These are phyloP conservation scores for Taiozyma sp. DNA, from an alignment of 1,139 yeast species.

Conservation along the genomic window DNA sequence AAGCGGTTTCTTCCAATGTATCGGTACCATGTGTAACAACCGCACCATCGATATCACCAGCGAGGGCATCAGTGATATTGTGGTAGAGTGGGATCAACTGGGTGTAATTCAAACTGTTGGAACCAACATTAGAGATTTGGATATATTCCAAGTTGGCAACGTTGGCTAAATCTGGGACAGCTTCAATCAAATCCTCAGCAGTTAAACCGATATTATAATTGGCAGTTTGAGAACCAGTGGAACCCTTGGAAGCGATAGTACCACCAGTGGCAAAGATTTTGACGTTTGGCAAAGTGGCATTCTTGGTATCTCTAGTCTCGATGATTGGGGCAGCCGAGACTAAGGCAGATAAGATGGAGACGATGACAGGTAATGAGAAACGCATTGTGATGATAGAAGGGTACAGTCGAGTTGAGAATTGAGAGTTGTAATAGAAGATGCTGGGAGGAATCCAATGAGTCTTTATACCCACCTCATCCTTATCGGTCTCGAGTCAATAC, in stretches of 20 bases:
- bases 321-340: conserved; percentile 12
- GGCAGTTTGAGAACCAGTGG: conserved; percentile 45
- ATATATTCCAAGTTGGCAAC: conserved; percentile 47
- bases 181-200: conserved; percentile 45
- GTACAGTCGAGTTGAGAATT: background rate
- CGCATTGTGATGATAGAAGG: conserved; percentile 1
- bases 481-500: background rate
- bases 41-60: conserved; percentile 29
- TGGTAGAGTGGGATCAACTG: conserved; percentile 28
- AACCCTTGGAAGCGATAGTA: conserved; percentile 55
- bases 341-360: conserved; percentile 7
- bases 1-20: conserved; percentile 57
- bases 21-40: conserved; percentile 61
- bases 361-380: conserved; percentile 5
- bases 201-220: conserved; percentile 53
- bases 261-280: conserved; percentile 59
- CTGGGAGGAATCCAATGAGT: background rate
- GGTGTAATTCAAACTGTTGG: conserved; percentile 42
- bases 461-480: background rate
- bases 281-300: conserved; percentile 23
- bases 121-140: conserved; percentile 50
- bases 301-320: conserved; percentile 11
- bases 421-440: background rate
- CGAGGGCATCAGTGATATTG: conserved; percentile 26
- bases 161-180: conserved; percentile 45